Conservation (phyloP, 31 red algal species). For the Asparagopsis taxiformis region DNA sequence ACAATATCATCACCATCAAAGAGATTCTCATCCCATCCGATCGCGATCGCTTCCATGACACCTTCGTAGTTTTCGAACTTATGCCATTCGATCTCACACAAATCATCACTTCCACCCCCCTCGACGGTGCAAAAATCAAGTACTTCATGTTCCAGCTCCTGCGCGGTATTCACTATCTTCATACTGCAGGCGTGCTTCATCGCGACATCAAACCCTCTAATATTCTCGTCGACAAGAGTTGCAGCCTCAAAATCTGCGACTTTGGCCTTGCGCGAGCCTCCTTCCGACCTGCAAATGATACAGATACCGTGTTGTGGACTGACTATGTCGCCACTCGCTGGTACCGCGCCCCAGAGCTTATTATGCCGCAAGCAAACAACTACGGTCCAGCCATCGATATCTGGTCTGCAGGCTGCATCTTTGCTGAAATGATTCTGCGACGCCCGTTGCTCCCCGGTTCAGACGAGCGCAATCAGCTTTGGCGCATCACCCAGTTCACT, state of each 20-base stretch:
- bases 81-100: slow-evolving; percentile 85
- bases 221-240: slow-evolving; percentile 75
- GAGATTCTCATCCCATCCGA: slow-evolving; percentile 91
- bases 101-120: slow-evolving; percentile 66
- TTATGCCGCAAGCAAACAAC: slow-evolving; percentile 80
- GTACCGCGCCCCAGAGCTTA: too few species aligned
- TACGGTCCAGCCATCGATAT: slow-evolving; percentile 89
- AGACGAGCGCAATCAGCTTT: slow-evolving; percentile 81
- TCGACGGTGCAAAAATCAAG: slow-evolving; percentile 82
- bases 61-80: too few species aligned
- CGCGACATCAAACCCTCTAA: slow-evolving; percentile 91
- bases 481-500: slow-evolving; percentile 79
- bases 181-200: slow-evolving; percentile 74
- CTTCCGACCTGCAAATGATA: slow-evolving; percentile 55
- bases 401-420: slow-evolving; percentile 90
- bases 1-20: slow-evolving; percentile 84
- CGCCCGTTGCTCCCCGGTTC: slow-evolving; percentile 73
- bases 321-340: slow-evolving; percentile 78
- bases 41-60: slow-evolving; percentile 86
- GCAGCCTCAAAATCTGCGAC: slow-evolving; percentile 86
- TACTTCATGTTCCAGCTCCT: slow-evolving; percentile 93
- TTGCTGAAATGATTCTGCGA: slow-evolving; percentile 86
- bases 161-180: slow-evolving; percentile 76
- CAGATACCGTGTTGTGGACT: slow-evolving; percentile 79
- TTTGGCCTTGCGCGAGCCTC: slow-evolving; percentile 80